A percentile compares a stretch with the other conserved stretches of the same genome.
Conservation (phyloP, 2,329 filamentous ascomycete genomes). For the Nannizziopsis arthrosporioides region DNA sequence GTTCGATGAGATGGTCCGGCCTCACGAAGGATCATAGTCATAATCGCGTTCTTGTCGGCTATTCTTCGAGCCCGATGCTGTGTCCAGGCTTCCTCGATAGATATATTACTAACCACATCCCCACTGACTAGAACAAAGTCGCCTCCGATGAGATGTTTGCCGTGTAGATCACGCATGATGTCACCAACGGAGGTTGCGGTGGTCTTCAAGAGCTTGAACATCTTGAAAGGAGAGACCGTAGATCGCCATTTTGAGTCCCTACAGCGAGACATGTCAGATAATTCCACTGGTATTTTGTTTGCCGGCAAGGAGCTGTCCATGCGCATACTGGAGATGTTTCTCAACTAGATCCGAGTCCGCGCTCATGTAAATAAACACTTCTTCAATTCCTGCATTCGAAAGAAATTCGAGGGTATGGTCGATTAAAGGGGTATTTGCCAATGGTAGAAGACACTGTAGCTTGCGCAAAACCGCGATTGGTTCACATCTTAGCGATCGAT, state of each 20-base stretch:
- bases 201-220: slow-evolving; percentile 74
- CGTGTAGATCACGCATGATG: slow-evolving; percentile 86
- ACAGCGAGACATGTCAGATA: not conserved
- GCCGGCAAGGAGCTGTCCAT: no score
- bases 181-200: slow-evolving; percentile 82
- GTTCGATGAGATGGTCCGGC: slow-evolving; percentile 64
- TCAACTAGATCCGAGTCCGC: slow-evolving; percentile 80
- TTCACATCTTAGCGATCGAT: not conserved
- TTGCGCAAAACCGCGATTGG: not conserved
- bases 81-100: slow-evolving; percentile 65
- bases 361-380: slow-evolving; percentile 85
- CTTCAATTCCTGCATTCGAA: slow-evolving; percentile 85
- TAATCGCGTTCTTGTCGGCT: slow-evolving; percentile 86
- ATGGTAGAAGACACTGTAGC: slow-evolving; percentile 70
- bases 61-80: slow-evolving; percentile 69
- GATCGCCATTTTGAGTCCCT: slow-evolving; percentile 61
- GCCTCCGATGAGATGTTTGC: slow-evolving; percentile 68
- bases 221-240: slow-evolving; percentile 66
- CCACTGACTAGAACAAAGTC: slow-evolving; percentile 91
- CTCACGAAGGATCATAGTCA: slow-evolving; percentile 86
- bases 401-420: slow-evolving; percentile 97
- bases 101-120: slow-evolving; percentile 80
- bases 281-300: not conserved
- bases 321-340: slow-evolving; percentile 57
- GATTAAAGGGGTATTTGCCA: slow-evolving; percentile 88